Evolutionary conservation across 768 basidiomycete species (phyloP), one percentile per base, ranked within the genome.

Genomic region (Mycena metata): DNA sequence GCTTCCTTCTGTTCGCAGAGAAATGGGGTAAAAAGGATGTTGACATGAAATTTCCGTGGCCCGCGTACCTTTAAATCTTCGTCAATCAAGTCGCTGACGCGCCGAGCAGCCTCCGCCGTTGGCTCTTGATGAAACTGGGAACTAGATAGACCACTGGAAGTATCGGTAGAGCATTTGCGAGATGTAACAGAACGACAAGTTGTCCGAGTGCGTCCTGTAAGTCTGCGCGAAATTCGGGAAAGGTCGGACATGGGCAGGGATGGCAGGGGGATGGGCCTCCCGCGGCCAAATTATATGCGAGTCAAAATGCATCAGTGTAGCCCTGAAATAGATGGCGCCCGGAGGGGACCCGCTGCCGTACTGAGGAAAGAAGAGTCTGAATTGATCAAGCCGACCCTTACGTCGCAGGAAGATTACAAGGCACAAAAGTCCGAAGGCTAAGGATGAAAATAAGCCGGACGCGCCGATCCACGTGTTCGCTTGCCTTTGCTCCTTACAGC

Each of bases 1-100:
- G 80, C 80, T 50, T 90, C 89, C 75, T 81, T 85, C 88, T 90
- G 70, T 46, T 51, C 39, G 56, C 43, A 15, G 17, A 62, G 16
- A 54, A 45, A 23, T 13, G 13, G 46, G 24, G 39, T 39, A 39
- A 57, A 39, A 46, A 42, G 30, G n/a, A 35, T 49, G 15, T 5
- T 21, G 13, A 11, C 9, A 9, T 10, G 10, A 17, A 9, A 35
- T 46, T 46, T 12, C 35, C 16, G 24, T 7, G 21, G 10, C 21
- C 3, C 11, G 43, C 62, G 23, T 54, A 84, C 84, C 75, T 75
- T 82, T 71, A 84, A 76, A 19, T 83, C 83, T 51, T 84, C 83
- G 70, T 84, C 83, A 61, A 84, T 84, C 73, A 70, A 73, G 71
- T 82, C 80, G 78, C 83, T 84, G 64, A 76, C 71, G 17, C 77